Base-by-base conservation (phyloP, 305 asterid genomes). In the Solanum hybrid region DNA sequence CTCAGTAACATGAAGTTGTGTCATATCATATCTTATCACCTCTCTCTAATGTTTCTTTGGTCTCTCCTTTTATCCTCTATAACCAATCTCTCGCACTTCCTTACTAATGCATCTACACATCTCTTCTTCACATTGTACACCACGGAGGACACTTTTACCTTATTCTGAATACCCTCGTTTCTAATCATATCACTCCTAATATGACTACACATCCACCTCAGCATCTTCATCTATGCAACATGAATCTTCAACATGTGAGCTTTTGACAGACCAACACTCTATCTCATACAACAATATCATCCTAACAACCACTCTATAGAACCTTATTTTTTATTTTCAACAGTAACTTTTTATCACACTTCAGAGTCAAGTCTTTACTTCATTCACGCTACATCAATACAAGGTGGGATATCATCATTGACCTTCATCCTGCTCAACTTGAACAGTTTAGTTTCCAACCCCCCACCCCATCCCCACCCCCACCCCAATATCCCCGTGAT, bases 231-330 rank as follows among this genome's bases (percentile, higher is more conserved):
- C n/a, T 56, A 17, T 56, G 69, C 2, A 56, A 56, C 69, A 56
- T 7, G 5, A 56, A 17, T 56, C 10, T 56, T 56, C 24, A 7
- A 56, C 24, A 17, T 7, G 10, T 0, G 5, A 56, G 10, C 0
- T 17, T 56, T 56, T 56, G 10, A 3, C 24, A 0, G 5, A 17
- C 0, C 69, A 56, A 17, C 10, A 56, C 69, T 56, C 2, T 5
- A 0, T 0, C 10, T 2, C 0, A 1, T 56, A 6, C 4, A 51
- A 51, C 10, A 51, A 2, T 16, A 51, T 17, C 66, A 51, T 6
- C 0, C n/a, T 51, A 17, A 51, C 2, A 5, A 51, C 4, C 2
- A 56, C n/a, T 17, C 69, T 6, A 6, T 46, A 46, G 7, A 46
- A 46, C 7, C 7, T 46, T 46, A 46, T 46, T 0, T 46, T 46